Evolutionary conservation across 306 rosid species (phyloP), one percentile per base, ranked within the genome.

Genomic region (Corylus americana): DNA sequence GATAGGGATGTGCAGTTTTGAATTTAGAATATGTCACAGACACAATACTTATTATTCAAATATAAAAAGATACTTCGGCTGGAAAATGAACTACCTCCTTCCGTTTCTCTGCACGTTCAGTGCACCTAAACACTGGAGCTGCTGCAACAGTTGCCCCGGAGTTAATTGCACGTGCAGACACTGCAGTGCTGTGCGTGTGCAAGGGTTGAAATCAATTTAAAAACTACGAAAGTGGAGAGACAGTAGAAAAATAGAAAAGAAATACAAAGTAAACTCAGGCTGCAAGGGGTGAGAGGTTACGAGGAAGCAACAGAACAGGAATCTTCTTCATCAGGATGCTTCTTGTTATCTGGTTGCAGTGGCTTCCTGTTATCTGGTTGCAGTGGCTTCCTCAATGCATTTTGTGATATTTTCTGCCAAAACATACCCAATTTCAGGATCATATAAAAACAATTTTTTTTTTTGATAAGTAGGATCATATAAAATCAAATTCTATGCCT

Each of bases 241-340:
- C 72, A 25, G 55, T n/a, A 44, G 70, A 31, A 80, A 62, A 70
- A 57, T 25, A 75, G 39, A 62, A 79, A 83, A 82, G 39, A 42
- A 22, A 48, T 12, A 37, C 45, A 39, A 73, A 70, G 70, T 55
- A 55, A 64, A 79, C 31, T 77, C 70, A 31, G 57, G 73, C 59
- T 49, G 66, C 57, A 88, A 79, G 80, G 70, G 54, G 59, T 71
- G 70, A 79, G 73, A 92, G 93, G 92, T 88, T 95, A 93, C 98
- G 88, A 54, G 77, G 99, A 92, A 83, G 81, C 78, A 75, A 90
- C 94, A 74, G 98, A 93, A 77, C 96, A 93, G 73, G 92, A 77
- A 84, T 96, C 99, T 2, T 93, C 99, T 80, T 96, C 98, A 74
- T 93, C 98, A 78, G 90, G 86, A 88, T 84, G 96, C 86, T 91